Conservation (phyloP, 257 asterid genomes). For the Echites panduratus region DNA sequence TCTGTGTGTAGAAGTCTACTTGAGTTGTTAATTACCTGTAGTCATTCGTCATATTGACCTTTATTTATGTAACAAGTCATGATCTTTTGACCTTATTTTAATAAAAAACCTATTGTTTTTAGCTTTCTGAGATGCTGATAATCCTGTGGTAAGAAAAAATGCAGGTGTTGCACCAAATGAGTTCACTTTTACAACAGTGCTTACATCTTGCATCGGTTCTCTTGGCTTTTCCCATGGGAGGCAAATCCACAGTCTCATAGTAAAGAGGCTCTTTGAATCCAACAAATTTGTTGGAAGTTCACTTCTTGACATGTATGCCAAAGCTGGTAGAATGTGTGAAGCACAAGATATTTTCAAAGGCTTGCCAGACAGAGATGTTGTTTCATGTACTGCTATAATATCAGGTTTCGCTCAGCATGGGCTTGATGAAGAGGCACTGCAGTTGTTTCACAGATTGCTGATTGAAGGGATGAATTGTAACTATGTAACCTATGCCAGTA, state of each 20-base stretch:
- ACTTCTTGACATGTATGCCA: slow-evolving; percentile 83
- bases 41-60: background rate
- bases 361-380: slow-evolving; percentile 62
- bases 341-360: slow-evolving; percentile 56
- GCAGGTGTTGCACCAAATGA: slow-evolving; percentile 75
- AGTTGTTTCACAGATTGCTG: slow-evolving; percentile 46
- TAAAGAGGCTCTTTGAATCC: slow-evolving; percentile 50
- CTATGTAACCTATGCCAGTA: slow-evolving; percentile 64
- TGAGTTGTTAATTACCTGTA: background rate
- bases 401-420: slow-evolving; percentile 83
- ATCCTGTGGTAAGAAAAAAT: slow-evolving; percentile 11
- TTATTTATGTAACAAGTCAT: background rate
- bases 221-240: slow-evolving; percentile 39
- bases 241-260: slow-evolving; percentile 61
- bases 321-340: slow-evolving; percentile 64
- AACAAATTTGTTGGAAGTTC: slow-evolving; percentile 78
- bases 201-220: slow-evolving; percentile 46
- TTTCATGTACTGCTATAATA: slow-evolving; percentile 77
- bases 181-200: slow-evolving; percentile 75
- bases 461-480: slow-evolving; percentile 53
- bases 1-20: background rate
- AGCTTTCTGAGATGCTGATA: background rate
- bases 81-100: background rate
- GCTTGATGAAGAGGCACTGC: slow-evolving; percentile 60
- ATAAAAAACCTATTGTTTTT: background rate